Conservation (phyloP, 106 monocot species). For the Iris macrosiphon region DNA sequence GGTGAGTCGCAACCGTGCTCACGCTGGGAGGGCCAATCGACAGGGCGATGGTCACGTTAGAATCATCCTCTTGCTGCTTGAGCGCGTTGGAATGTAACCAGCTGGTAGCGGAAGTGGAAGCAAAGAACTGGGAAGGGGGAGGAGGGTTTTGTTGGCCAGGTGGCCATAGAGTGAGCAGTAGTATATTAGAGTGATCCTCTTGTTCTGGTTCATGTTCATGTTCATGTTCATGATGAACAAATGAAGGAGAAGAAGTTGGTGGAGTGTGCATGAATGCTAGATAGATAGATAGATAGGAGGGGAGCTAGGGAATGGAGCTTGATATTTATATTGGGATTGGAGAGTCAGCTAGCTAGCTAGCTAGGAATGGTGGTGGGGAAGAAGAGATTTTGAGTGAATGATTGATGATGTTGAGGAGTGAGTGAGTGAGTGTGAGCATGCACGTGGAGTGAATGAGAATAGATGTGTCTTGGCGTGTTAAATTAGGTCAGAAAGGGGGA, state of each 20-base stretch:
- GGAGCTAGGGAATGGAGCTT: too few species aligned
- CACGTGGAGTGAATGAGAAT: slow-evolving; percentile 5
- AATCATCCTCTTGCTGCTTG: not conserved
- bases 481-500: slow-evolving; percentile 2
- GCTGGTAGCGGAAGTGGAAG: slow-evolving; percentile 2
- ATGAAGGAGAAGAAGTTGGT: too few species aligned
- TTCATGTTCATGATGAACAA: too few species aligned
- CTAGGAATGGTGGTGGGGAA: too few species aligned
- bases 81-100: not conserved
- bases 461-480: slow-evolving; percentile 12
- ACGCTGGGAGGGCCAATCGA: slow-evolving; percentile 44
- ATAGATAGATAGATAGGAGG: not conserved
- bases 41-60: slow-evolving; percentile 33
- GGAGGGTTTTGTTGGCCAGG: slow-evolving; percentile 31
- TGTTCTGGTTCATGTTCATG: slow-evolving; percentile 8
- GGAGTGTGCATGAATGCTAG: not conserved
- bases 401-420: not conserved
- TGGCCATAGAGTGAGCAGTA: slow-evolving; percentile 47
- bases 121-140: not conserved
- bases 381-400: too few species aligned
- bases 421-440: not conserved
- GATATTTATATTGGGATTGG: too few species aligned
- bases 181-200: slow-evolving; percentile 41
- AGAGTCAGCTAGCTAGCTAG: too few species aligned
- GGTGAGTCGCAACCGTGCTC: not conserved